Conservation (phyloP, 2,329 filamentous ascomycete species). For the Aciculosporium take region DNA sequence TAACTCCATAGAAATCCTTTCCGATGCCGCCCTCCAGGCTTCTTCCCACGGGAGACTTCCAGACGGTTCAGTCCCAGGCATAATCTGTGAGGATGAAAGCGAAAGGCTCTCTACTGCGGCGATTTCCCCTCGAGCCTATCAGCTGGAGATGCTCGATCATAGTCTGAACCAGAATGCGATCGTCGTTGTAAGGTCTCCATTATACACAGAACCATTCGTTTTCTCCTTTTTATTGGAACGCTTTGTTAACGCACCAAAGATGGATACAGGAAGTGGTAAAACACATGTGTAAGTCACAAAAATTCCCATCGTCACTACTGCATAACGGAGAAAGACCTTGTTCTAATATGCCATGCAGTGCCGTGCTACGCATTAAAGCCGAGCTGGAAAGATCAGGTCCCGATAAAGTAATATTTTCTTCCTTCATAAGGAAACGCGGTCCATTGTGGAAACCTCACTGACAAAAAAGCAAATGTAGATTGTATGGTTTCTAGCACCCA, state of each 20-base stretch:
- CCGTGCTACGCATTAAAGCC: slow-evolving; percentile 50
- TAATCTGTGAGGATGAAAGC: slow-evolving; percentile 1
- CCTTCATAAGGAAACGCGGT: neutral
- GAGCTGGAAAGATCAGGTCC: slow-evolving; percentile 42
- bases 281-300: slow-evolving; percentile 50
- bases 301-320: neutral
- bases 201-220: neutral
- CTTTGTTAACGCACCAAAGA: slow-evolving; percentile 30
- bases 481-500: slow-evolving; percentile 63
- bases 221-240: neutral
- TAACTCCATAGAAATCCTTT: slow-evolving; percentile 10
- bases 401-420: slow-evolving; percentile 40
- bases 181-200: slow-evolving; percentile 39
- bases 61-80: neutral
- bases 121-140: slow-evolving; percentile 46
- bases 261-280: slow-evolving; percentile 71
- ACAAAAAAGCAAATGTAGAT: slow-evolving; percentile 19
- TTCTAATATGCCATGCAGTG: slow-evolving; percentile 26
- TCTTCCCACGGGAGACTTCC: neutral
- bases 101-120: slow-evolving; percentile 8
- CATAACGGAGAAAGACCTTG: neutral
- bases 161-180: slow-evolving; percentile 58
- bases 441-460: neutral
- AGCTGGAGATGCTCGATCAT: slow-evolving; percentile 60
- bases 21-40: slow-evolving; percentile 6